Conservation (phyloP, 2,329 filamentous ascomycete genomes). For the Colletotrichum abscissum region DNA sequence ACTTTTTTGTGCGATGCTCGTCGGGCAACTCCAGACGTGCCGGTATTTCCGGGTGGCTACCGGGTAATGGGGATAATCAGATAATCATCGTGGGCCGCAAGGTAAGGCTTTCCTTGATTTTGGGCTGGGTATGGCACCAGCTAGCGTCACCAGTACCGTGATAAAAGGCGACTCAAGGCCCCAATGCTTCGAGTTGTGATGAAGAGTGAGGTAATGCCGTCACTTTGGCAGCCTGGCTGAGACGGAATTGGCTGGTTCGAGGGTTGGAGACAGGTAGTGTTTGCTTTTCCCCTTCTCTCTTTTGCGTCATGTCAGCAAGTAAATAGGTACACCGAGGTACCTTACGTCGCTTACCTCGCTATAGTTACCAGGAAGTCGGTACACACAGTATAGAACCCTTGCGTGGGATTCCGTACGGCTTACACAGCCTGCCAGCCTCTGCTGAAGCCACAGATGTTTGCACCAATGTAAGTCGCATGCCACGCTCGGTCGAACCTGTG, state of each 20-base stretch:
- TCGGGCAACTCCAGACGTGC: not conserved
- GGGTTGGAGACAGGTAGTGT: not conserved
- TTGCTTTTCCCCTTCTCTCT: not conserved
- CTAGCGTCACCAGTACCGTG: conserved; percentile 26
- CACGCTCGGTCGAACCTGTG: not conserved
- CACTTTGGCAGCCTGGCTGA: not conserved
- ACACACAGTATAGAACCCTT: not conserved
- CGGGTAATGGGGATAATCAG: not conserved
- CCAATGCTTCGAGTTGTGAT: not conserved
- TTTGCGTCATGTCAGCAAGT: too few relatives aligned
- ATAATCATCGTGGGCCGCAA: not conserved
- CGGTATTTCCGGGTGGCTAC: not conserved
- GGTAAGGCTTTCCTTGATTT: conserved; percentile 21
- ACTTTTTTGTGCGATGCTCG: not conserved
- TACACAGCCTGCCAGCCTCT: not conserved
- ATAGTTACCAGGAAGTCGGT: not conserved
- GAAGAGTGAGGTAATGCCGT: conserved; percentile 27
- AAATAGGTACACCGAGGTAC: not conserved
- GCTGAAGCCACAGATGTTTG: not conserved
- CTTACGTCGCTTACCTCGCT: not conserved
- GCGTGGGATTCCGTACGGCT: not conserved
- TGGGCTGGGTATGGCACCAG: not conserved
- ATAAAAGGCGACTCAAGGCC: conserved; percentile 11
- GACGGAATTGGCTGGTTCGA: not conserved
- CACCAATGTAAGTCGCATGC: not conserved